Conservation (phyloP, 2,329 filamentous ascomycete genomes). For the Fusarium falciforme region DNA sequence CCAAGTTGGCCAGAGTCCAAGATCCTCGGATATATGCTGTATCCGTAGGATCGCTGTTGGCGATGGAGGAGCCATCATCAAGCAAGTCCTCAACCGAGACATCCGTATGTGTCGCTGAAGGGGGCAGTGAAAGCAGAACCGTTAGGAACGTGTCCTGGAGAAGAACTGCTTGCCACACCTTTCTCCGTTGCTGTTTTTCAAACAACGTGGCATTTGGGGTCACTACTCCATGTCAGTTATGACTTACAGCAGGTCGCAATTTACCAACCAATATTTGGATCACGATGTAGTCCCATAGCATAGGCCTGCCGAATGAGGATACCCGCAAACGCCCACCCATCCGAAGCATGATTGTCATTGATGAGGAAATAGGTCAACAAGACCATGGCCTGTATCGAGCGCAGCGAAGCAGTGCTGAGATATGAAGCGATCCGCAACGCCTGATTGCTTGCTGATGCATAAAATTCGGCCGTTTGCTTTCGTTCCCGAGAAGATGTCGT, state of each 20-base stretch:
- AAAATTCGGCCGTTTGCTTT: constrained; percentile 83
- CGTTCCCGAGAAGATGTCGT: constrained; percentile 68
- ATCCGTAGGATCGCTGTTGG: constrained; percentile 72
- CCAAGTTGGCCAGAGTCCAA: constrained; percentile 82
- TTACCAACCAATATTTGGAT: constrained; percentile 74
- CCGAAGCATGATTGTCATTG: constrained; percentile 86
- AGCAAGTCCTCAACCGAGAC: constrained; percentile 79
- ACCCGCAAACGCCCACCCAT: constrained; percentile 85
- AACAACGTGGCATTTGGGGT: constrained; percentile 73
- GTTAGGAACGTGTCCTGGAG: constrained; percentile 86
- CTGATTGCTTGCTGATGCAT: constrained; percentile 83
- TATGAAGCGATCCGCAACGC: constrained; percentile 81
- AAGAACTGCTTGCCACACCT: constrained; percentile 84
- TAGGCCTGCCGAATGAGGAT: constrained; percentile 82
- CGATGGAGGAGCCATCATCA: constrained; percentile 69
- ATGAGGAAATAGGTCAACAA: constrained; percentile 85
- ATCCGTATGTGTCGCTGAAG: constrained; percentile 82
- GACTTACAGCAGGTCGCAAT: background rate
- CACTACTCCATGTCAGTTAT: constrained; percentile 54
- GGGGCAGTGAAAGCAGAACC: constrained; percentile 80
- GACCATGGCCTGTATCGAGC: constrained; percentile 83
- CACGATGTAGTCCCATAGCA: constrained; percentile 83
- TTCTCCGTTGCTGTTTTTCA: constrained; percentile 82
- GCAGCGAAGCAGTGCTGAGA: constrained; percentile 77
- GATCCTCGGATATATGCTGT: constrained; percentile 79